phyloP scores from a whole-genome alignment of 352 stramenopile genomes.

The Elongisporangium anandrum region DNA sequence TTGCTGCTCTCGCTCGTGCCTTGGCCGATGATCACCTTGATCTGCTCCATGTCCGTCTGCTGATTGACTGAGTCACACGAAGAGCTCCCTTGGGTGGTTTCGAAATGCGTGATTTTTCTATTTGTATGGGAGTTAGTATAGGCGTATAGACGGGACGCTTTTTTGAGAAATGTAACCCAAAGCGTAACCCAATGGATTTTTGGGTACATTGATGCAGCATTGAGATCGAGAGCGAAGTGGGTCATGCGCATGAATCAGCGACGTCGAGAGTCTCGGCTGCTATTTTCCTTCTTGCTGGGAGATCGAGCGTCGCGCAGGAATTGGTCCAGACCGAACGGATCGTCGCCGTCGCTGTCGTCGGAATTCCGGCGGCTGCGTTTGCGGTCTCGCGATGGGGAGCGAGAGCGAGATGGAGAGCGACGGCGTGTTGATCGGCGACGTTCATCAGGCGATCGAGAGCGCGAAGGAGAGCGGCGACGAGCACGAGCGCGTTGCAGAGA shows the following conservation, averaged over 20 bases:
- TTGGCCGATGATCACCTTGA: conserved; percentile 67
- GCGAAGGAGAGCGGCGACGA: conserved; percentile 20
- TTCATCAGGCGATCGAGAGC: conserved; percentile 12
- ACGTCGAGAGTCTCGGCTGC: neutral
- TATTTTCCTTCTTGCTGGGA: neutral
- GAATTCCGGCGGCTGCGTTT: conserved; percentile 43
- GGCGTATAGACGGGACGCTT: neutral
- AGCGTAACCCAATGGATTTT: neutral
- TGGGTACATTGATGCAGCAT: neutral
- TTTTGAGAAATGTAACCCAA: neutral
- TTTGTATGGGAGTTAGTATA: neutral
- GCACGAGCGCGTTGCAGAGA: conserved; percentile 13
- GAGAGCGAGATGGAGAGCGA: conserved; percentile 20
- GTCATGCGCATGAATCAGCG: neutral
- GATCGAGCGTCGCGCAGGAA: conserved; percentile 71
- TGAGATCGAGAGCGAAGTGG: no score
- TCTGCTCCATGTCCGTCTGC: conserved; percentile 53
- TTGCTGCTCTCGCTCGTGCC: conserved; percentile 33
- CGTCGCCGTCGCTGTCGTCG: conserved; percentile 49
- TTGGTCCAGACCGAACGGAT: conserved; percentile 83
- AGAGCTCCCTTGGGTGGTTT: neutral
- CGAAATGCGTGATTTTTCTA: neutral
- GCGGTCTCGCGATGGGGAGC: conserved; percentile 36
- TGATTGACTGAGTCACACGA: neutral
- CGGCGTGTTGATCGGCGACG: conserved; percentile 7